Base-by-base conservation (phyloP, 2,329 filamentous ascomycete genomes). In the Cercospora zeina region DNA sequence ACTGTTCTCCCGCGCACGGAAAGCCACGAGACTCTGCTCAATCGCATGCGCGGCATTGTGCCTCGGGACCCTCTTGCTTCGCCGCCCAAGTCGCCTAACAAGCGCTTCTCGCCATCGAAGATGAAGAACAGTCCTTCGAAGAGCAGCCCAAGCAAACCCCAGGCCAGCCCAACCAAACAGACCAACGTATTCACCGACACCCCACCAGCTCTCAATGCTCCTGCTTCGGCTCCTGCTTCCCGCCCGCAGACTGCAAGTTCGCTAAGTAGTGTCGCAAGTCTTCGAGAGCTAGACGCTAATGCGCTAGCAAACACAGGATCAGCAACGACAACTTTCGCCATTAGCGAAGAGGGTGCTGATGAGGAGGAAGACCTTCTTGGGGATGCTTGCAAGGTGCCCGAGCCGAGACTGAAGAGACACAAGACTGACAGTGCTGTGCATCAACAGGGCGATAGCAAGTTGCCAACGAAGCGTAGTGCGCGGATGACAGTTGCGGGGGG, bases 1-100 rank as follows among this genome's bases (percentile, higher is more conserved):
- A 89, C 85, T 1, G 80, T 83, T 1, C 81, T 99, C 1, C 95
- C 95, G 3, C 86, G 87, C 27, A 97, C 95, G 0, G 84, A 86
- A 70, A 71, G 77, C 0, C 85, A 87, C 70, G 83, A 87, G 11
- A 77, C 75, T 11, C 77, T 89, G 30, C 77, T 87, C 11, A 80
- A 83, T 19, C 77, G 78, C 53, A 69, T 84, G 67, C 78, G 79
- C 67, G 81, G 78, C 71, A 69, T 79, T 30, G 58, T 65, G 31
- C 54, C 65, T 58, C 55, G 63, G 49, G 62, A 63, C 57, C 67
- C 59, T 68, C 69, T 63, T 65, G 68, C 71, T 34, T 70, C 73
- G 21, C 67, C 68, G 9, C 62, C 59, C n/a, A 72, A 72, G 51
- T 67, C 70, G 37, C 65, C 72, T 33, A 79, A 77, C 58, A 71